Base-by-base conservation (phyloP, 768 basidiomycete species). In the Cubamyces sp. region DNA sequence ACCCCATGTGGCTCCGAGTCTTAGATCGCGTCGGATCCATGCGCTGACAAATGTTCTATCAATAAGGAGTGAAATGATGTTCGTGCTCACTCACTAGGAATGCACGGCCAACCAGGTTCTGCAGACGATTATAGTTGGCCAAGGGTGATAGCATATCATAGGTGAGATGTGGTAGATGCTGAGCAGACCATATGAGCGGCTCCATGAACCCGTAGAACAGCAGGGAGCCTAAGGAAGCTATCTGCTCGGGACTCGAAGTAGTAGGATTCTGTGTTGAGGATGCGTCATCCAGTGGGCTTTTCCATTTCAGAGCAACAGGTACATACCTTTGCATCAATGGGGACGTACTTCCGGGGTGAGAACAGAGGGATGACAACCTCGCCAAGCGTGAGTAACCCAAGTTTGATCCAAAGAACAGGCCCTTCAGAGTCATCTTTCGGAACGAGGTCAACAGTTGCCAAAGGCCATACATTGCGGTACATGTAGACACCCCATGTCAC, bases 191-290 rank as follows among this genome's bases (percentile, higher is more conserved):
- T 19, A 79, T 67, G 16, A 73, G 41, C 0, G 68, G 67, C 43
- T 81, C 77, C 68, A 83, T 68, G 72, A 74, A 82, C 30, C 68
- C 67, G 68, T 77, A 82, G 23, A 75, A 69, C 19, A 77, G 25
- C 60, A 78, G 69, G 3, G 77, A 80, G 21, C 78, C 60, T 47
- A 73, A 67, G 1, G 78, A 78, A 1, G 80, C 77, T 8, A 78
- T 81, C 60, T 82, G 82, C 66, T 84, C 81, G 1, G 80, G 77
- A 57, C 21, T 49, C 5, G 48, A 25, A 16, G 12, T 8, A 1
- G 28, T 12, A 5, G 26, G 25, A 14, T 49, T 14, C 48, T 49
- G 26, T 28, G 14, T 7, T 4, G 1, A 23, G 4, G 26, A 30
- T n/a, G 25, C 14, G 14, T 15, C 5, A 16, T 26, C 18, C 15